Percentiles rank a stretch among this genome's conserved stretches.
These are phyloP conservation scores for Bromus sterilis DNA, from an alignment of 176 grass and related monocot species.

Conservation along the genomic window DNA sequence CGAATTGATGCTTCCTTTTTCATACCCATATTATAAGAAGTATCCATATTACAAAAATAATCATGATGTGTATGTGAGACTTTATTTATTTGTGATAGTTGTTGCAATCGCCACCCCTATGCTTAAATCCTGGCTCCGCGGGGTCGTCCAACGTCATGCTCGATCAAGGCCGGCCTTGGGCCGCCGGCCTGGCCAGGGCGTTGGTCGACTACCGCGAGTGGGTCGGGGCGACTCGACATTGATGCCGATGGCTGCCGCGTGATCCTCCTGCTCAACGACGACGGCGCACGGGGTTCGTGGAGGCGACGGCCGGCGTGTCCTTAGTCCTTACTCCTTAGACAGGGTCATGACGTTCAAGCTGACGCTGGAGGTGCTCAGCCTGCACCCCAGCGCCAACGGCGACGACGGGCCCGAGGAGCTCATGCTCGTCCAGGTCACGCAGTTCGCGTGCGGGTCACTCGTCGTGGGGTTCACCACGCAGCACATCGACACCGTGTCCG, in stretches of 20 bases:
- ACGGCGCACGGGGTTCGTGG: background rate
- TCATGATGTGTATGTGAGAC: too few species aligned
- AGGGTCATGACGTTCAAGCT: background rate
- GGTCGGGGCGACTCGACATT: background rate
- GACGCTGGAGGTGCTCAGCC: background rate
- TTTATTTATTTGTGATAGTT: too few species aligned
- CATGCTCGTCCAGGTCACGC: slow-evolving; percentile 5
- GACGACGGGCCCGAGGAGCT: slow-evolving; percentile 4
- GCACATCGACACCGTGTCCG: background rate
- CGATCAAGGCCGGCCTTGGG: too few species aligned
- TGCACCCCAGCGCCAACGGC: background rate
- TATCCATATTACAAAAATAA: too few species aligned
- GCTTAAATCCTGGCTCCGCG: too few species aligned
- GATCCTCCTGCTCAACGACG: slow-evolving; percentile 22
- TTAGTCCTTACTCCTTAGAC: background rate
- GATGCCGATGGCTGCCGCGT: background rate
- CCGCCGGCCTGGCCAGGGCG: background rate
- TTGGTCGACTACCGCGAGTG: slow-evolving; percentile 23
- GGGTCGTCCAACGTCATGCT: too few species aligned
- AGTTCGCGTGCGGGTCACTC: background rate
- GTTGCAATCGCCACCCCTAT: too few species aligned
- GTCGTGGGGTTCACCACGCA: background rate
- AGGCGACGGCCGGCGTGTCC: background rate
- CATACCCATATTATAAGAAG: too few species aligned
- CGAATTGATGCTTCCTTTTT: too few species aligned